phyloP scores from a whole-genome alignment of 2,329 filamentous ascomycete genomes.

The Claviceps monticola region DNA sequence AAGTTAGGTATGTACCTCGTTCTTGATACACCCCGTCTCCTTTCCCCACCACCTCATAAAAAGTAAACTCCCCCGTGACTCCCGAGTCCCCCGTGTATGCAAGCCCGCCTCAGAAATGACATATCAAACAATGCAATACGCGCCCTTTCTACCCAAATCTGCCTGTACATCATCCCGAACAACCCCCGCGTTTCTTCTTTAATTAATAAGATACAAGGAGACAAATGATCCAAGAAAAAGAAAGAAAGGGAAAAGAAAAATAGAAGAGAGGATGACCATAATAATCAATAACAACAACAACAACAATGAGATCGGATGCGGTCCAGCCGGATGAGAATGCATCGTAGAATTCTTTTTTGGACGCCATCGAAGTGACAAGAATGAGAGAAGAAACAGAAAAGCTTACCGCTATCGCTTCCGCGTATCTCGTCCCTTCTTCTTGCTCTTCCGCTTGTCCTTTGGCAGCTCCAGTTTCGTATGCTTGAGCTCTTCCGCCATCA shows the following conservation, averaged over 20 bases:
- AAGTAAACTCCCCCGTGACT: not conserved
- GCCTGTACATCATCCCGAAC: not conserved
- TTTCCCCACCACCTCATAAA: not conserved
- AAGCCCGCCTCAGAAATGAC: not conserved
- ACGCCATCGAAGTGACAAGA: too few relatives aligned
- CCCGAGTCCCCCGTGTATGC: not conserved
- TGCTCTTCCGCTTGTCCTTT: conserved; percentile 49
- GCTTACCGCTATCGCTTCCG: conserved; percentile 33
- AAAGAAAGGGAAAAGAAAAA: not conserved
- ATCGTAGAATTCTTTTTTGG: too few relatives aligned
- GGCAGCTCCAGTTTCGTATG: conserved; percentile 48
- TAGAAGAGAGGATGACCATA: not conserved
- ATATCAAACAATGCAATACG: not conserved
- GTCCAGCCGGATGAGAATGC: not conserved
- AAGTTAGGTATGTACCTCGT: too few relatives aligned
- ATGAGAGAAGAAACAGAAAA: too few relatives aligned
- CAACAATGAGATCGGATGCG: not conserved
- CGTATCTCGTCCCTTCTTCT: conserved; percentile 44
- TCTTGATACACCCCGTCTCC: too few relatives aligned
- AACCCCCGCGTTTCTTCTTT: not conserved
- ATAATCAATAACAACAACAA: not conserved
- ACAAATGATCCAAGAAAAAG: conserved; percentile 1
- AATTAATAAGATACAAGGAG: not conserved
- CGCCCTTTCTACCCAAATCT: not conserved
- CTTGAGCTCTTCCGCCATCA: conserved; percentile 50